Conservation (phyloP, 192 early-diverging fungal genomes). For the Linnemannia hyalina region DNA sequence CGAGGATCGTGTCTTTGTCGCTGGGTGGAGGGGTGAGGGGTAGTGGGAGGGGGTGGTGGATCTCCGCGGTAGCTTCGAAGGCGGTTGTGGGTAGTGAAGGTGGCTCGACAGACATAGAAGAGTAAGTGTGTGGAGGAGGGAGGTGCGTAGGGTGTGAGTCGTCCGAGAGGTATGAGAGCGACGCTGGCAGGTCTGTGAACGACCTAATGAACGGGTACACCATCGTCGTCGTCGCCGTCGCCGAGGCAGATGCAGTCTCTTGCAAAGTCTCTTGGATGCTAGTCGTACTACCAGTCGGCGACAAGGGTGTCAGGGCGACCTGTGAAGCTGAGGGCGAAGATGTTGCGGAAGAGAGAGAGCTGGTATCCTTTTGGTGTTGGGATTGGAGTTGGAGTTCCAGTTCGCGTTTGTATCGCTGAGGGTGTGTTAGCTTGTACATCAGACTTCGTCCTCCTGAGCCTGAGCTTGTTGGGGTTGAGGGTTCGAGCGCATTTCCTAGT, state of each 20-base stretch:
- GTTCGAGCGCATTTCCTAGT: background rate
- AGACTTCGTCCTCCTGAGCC: background rate
- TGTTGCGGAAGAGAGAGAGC: background rate
- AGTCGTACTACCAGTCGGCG: background rate
- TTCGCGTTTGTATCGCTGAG: background rate
- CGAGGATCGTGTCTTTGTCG: background rate
- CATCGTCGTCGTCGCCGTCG: background rate
- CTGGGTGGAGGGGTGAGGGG: background rate
- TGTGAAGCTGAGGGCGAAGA: background rate
- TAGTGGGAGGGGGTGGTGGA: background rate
- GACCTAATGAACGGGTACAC: background rate
- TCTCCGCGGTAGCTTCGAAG: background rate
- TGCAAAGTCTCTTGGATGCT: background rate
- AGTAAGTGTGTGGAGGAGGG: background rate
- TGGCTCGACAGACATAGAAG: background rate
- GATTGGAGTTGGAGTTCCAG: background rate
- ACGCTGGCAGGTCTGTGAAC: background rate
- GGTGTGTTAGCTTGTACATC: constrained; percentile 1
- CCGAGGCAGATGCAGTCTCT: background rate
- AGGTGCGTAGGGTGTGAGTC: background rate
- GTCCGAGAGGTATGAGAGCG: background rate
- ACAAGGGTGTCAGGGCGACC: background rate
- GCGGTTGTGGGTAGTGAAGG: background rate
- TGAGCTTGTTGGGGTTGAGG: background rate
- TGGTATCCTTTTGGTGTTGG: background rate